Conservation (phyloP, 495 filamentous ascomycete genomes). For the Cairneyella variabilis region DNA sequence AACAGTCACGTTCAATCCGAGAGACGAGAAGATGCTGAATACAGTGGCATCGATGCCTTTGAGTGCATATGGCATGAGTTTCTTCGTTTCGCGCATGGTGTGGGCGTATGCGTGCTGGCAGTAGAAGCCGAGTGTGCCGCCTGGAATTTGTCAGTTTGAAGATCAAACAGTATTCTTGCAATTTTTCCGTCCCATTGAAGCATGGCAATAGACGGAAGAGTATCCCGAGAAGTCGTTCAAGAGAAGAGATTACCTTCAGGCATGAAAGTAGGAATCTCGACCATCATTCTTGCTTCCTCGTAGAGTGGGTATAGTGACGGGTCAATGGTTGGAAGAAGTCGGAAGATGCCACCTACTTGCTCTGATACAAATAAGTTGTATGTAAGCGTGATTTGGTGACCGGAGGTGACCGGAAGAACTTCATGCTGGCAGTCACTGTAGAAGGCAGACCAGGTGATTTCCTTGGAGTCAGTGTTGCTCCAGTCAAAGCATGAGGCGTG, state of each 20-base stretch:
- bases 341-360: conserved; percentile 7
- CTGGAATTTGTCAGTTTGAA: too few species aligned
- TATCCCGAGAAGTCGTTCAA: too few species aligned
- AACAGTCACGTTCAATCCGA: background rate
- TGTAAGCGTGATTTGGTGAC: conserved; percentile 53
- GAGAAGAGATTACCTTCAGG: too few species aligned
- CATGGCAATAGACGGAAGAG: too few species aligned
- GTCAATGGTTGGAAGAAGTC: background rate
- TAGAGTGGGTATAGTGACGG: conserved; percentile 2
- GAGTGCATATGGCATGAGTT: conserved; percentile 18
- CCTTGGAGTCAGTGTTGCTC: conserved; percentile 18
- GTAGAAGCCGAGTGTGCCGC: conserved; percentile 28
- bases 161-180: too few species aligned
- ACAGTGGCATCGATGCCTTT: conserved; percentile 28
- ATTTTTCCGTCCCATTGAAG: too few species aligned
- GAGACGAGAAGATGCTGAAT: conserved; percentile 9
- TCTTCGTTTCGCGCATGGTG: background rate
- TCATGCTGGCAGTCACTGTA: conserved; percentile 61
- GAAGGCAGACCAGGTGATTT: conserved; percentile 56
- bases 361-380: conserved; percentile 51
- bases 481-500: conserved; percentile 41
- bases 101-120: conserved; percentile 38
- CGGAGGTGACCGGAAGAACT: conserved; percentile 46
- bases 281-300: background rate
- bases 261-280: background rate